Evolutionary conservation across 2,329 filamentous ascomycete species (phyloP), one percentile per base, ranked within the genome.

Genomic region (Calycina marina): DNA sequence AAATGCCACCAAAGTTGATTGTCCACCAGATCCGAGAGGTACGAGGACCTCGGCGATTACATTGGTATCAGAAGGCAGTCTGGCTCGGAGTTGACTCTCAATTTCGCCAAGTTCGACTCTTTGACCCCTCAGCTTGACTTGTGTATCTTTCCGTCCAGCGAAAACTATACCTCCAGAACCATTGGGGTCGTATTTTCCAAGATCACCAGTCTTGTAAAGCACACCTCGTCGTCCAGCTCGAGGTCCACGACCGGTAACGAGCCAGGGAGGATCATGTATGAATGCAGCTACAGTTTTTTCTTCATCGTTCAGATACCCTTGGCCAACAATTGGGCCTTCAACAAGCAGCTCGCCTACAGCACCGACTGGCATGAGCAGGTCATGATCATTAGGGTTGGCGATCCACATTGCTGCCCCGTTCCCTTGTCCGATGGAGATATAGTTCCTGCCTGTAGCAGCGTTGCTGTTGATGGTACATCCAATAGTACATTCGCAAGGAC

Each of bases 71-170:
- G 8, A 9, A n/a, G 20, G 20, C 20, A 22, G 8, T n/a, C 8
- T 8, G 8, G 8, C 20, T 8, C 20, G 20, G 8, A 22, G 20
- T 8, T 22, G 20, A 22, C n/a, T 8, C n/a, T 28, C 25, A 9
- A 28, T 14, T 13, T 28, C 25, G 8, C 9, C 25, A 8, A 73
- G 57, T 53, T 73, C 78, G 34, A 76, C 64, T 35, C 73, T 58
- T 41, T 69, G 73, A 16, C 78, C 78, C 8, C 65, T 60, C 16
- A 78, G 56, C 53, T 81, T 79, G 35, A 76, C 66, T 49, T 74
- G 73, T 12, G 65, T 66, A 44, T 79, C 74, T 41, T 72, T 74
- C 31, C 75, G 63, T 9, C 72, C 72, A 18, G 73, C 57, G 38
- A 69, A 72, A 11, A 63, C 50, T 29, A 74, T 61, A 10, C 48